Percentiles rank a stretch among this genome's conserved stretches.
These are phyloP conservation scores for Endotrypanum monterogeii DNA, from an alignment of 208 protist species.

Conservation along the genomic window DNA sequence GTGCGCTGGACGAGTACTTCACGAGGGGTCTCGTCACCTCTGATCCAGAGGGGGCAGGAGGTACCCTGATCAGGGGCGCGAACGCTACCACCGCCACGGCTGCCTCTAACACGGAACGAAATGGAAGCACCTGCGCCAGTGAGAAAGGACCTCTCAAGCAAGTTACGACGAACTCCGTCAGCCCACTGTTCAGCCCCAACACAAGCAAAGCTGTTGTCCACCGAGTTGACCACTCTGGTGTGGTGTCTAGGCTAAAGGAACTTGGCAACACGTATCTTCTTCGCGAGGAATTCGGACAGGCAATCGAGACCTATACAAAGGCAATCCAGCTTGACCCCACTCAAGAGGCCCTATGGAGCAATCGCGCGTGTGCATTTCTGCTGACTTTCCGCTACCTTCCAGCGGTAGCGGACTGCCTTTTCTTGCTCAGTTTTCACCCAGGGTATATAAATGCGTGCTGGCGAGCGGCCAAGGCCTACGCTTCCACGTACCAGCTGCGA, in stretches of 20 bases:
- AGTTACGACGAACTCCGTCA: not conserved
- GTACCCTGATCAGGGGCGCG: not conserved
- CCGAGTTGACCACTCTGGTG: not conserved
- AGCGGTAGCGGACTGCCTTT: constrained; percentile 70
- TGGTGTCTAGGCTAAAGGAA: constrained; percentile 43
- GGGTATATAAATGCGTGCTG: constrained; percentile 67
- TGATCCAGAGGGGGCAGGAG: not conserved
- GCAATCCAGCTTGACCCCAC: constrained; percentile 55
- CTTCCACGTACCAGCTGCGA: constrained; percentile 15
- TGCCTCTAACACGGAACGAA: not conserved
- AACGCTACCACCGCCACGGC: not conserved
- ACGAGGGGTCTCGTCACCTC: constrained; percentile 1
- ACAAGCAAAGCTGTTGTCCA: not conserved
- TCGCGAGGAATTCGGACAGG: constrained; percentile 48
- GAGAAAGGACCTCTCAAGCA: not conserved
- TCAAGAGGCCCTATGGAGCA: constrained; percentile 61
- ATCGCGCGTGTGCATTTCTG: constrained; percentile 78
- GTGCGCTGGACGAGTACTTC: constrained; percentile 6
- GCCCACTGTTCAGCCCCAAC: not conserved
- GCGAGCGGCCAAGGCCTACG: constrained; percentile 71
- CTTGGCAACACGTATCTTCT: constrained; percentile 64
- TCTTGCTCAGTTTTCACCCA: constrained; percentile 48
- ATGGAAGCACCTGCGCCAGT: not conserved
- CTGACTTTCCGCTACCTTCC: constrained; percentile 56
- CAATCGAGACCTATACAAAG: constrained; percentile 66